phyloP scores from a whole-genome alignment of 1,284 basidiomycete species.

The Mycena citricolor region DNA sequence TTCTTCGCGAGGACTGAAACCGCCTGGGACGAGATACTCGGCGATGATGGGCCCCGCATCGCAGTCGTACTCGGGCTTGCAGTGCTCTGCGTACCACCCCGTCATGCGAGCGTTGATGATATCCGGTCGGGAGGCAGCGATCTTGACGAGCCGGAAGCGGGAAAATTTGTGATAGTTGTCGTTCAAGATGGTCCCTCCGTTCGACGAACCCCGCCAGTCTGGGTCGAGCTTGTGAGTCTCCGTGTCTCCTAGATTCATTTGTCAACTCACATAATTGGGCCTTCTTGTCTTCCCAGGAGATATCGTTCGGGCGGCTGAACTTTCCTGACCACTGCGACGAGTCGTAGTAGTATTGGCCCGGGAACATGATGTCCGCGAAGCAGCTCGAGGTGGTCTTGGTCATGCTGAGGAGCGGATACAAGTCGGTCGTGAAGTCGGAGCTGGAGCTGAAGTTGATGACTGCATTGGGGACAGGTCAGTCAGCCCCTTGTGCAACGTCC shows the following conservation, averaged over 20 bases:
- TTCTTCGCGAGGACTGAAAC: background rate
- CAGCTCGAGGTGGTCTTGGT: conserved; percentile 3
- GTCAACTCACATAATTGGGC: conserved; percentile 1
- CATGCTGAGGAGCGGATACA: conserved; percentile 9
- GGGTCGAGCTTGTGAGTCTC: background rate
- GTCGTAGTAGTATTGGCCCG: conserved; percentile 4
- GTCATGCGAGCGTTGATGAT: conserved; percentile 7
- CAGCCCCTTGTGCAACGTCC: background rate
- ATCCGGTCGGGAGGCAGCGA: background rate
- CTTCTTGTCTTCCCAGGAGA: conserved; percentile 6
- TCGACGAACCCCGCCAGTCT: conserved; percentile 11
- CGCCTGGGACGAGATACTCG: conserved; percentile 6
- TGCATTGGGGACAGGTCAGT: background rate
- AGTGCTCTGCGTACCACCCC: background rate
- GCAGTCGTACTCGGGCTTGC: background rate
- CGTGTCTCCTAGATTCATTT: background rate
- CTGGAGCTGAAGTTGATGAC: conserved; percentile 7
- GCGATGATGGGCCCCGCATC: background rate
- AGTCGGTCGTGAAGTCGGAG: conserved; percentile 5
- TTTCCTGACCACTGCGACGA: background rate
- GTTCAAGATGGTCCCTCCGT: conserved; percentile 7
- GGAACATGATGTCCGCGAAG: conserved; percentile 9
- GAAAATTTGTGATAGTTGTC: conserved; percentile 8
- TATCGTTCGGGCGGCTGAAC: background rate
- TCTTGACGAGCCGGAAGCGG: conserved; percentile 5